These are phyloP conservation scores for Leptodermis oblonga DNA, from an alignment of 257 asterid genomes.

Conservation along the genomic window DNA sequence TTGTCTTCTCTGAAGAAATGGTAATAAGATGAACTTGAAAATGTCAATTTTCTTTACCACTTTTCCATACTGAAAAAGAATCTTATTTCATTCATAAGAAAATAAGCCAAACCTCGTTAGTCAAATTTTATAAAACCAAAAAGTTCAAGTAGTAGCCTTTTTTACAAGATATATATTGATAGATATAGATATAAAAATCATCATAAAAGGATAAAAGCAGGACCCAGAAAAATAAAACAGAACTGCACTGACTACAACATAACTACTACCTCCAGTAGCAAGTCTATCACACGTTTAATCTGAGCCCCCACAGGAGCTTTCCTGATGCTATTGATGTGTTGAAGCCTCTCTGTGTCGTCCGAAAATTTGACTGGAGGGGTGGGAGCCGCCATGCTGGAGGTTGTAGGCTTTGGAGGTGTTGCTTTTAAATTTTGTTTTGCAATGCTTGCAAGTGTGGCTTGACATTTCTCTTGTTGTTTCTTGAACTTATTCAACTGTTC, in stretches of 20 bases:
- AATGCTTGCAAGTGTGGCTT: constrained; percentile 11
- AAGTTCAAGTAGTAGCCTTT: background rate
- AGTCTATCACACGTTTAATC: constrained; percentile 74
- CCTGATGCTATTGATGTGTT: constrained; percentile 78
- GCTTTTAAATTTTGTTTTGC: constrained; percentile 15
- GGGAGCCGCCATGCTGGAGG: constrained; percentile 36
- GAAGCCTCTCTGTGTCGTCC: constrained; percentile 75
- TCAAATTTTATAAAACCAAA: background rate
- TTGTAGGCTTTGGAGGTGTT: constrained; percentile 31
- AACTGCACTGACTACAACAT: background rate
- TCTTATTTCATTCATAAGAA: background rate
- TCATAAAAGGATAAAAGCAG: constrained; percentile 7
- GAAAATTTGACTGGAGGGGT: constrained; percentile 66
- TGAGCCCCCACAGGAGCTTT: constrained; percentile 93
- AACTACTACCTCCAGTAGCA: constrained; percentile 71
- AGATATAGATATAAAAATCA: background rate
- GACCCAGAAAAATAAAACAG: background rate
- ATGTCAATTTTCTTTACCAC: background rate
- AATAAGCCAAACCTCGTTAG: background rate
- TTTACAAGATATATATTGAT: background rate
- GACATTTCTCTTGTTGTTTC: constrained; percentile 24
- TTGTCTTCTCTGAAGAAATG: constrained; percentile 53
- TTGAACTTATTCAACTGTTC: constrained; percentile 18
- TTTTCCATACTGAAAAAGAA: background rate
- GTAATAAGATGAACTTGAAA: constrained; percentile 25